These are phyloP conservation scores for Elongisporangium prolatum DNA, from an alignment of 352 stramenopile species.

Conservation along the genomic window DNA sequence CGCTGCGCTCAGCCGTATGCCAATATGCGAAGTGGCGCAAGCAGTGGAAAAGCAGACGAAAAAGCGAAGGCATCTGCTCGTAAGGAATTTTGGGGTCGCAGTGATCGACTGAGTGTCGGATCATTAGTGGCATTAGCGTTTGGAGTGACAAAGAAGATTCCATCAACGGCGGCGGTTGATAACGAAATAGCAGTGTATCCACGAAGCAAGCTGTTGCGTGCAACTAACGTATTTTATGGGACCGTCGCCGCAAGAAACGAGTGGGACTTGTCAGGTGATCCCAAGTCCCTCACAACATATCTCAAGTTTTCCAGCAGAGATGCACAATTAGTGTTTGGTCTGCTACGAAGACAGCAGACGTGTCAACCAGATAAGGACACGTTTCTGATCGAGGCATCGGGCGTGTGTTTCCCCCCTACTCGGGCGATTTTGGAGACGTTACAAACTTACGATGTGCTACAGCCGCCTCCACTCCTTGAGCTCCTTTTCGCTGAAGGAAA, in stretches of 20 bases:
- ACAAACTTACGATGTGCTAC: background rate
- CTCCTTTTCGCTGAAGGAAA: background rate
- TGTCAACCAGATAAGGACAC: background rate
- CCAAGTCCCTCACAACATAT: background rate
- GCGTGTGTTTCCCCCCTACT: background rate
- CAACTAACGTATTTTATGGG: background rate
- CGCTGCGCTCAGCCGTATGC: background rate
- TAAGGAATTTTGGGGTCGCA: background rate
- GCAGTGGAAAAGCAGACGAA: background rate
- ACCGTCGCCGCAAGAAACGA: background rate
- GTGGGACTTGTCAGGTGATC: background rate
- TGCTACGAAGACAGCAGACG: background rate
- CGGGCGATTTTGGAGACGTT: background rate
- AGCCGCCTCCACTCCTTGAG: background rate
- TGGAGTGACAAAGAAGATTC: background rate
- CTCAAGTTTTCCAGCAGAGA: background rate
- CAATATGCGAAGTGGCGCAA: background rate
- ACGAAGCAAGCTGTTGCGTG: background rate
- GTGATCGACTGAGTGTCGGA: background rate
- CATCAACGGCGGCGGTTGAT: too few species aligned
- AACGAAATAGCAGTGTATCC: background rate
- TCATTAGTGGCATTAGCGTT: background rate
- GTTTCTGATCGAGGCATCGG: background rate
- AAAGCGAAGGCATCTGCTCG: background rate
- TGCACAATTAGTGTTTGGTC: background rate